phyloP scores from a whole-genome alignment of 1,284 basidiomycete genomes.

The Sanguinoderma infundibulare region DNA sequence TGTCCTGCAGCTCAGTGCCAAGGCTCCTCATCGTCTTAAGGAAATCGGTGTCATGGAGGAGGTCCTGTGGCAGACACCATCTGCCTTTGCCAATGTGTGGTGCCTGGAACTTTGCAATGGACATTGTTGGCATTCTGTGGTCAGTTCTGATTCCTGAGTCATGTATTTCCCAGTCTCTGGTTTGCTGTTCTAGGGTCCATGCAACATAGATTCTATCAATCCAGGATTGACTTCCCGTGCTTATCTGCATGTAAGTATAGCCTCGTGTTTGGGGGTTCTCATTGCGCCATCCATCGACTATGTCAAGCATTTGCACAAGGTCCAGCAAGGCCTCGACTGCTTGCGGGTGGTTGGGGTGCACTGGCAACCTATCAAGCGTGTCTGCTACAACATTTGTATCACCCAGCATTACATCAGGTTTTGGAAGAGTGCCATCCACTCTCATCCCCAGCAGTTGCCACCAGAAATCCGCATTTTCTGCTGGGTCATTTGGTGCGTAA shows the following conservation, averaged over 20 bases:
- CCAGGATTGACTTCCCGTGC: not conserved
- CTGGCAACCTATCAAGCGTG: not conserved
- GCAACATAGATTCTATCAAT: not conserved
- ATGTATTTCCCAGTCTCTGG: not conserved
- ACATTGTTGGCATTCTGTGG: no score
- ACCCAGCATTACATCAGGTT: not conserved
- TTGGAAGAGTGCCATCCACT: no score
- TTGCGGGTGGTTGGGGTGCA: not conserved
- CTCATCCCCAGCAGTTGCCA: no score
- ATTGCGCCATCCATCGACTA: not conserved
- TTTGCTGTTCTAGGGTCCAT: no score
- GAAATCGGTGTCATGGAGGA: not conserved
- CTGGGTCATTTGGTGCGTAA: not conserved
- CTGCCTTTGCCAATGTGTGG: not conserved
- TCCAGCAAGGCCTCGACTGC: not conserved
- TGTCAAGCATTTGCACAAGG: not conserved
- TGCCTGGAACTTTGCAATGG: not conserved
- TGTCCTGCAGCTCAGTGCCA: not conserved
- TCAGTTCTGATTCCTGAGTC: not conserved
- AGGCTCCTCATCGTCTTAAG: not conserved
- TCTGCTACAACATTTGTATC: not conserved
- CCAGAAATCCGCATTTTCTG: not conserved
- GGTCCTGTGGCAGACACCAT: not conserved
- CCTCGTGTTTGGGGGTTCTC: not conserved
- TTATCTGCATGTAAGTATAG: not conserved